Percentiles rank a stretch among this genome's conserved stretches.
Evolutionary conservation across 108 stramenopile species (phyloP).

Genomic region (Conticribra guillardii): DNA sequence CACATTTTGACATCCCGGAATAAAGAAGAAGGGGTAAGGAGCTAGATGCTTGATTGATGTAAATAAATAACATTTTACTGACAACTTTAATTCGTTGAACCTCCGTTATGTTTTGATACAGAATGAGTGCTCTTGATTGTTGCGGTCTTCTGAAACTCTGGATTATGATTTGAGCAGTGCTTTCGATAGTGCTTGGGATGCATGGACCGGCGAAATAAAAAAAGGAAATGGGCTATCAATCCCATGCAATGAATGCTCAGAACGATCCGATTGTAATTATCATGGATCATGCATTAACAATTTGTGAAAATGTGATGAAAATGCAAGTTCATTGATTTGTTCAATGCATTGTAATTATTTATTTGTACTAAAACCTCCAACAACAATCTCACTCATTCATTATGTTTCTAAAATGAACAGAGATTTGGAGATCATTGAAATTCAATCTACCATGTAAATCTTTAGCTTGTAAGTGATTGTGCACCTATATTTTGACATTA

Average conservation of each 20-base stretch:
- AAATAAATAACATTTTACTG: no score
- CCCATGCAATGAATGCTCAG: slow-evolving; percentile 14
- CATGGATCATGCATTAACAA: slow-evolving; percentile 9
- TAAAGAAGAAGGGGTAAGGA: slow-evolving; percentile 1
- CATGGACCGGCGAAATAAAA: slow-evolving; percentile 13
- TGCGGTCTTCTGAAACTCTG: slow-evolving; percentile 8
- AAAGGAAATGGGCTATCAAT: background rate
- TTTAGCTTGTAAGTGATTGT: background rate
- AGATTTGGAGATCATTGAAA: slow-evolving; percentile 13
- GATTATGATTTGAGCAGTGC: slow-evolving; percentile 1
- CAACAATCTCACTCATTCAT: no score
- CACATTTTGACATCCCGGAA: slow-evolving; percentile 5
- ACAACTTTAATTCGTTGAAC: no score
- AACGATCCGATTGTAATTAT: background rate
- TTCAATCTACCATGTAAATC: slow-evolving; percentile 10
- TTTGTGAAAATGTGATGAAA: background rate
- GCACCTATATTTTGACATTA: no score
- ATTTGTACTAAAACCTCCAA: no score
- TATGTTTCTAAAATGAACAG: no score
- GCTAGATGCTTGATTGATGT: no score
- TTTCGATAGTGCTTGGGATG: slow-evolving; percentile 3
- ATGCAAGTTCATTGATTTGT: background rate
- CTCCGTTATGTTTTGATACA: no score
- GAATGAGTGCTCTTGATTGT: slow-evolving; percentile 39
- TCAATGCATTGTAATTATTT: no score